Evolutionary conservation across 805 yeast genomes (phyloP), one percentile per base, ranked within the genome.

Genomic region (Groenewaldozyma salmanticensis): DNA sequence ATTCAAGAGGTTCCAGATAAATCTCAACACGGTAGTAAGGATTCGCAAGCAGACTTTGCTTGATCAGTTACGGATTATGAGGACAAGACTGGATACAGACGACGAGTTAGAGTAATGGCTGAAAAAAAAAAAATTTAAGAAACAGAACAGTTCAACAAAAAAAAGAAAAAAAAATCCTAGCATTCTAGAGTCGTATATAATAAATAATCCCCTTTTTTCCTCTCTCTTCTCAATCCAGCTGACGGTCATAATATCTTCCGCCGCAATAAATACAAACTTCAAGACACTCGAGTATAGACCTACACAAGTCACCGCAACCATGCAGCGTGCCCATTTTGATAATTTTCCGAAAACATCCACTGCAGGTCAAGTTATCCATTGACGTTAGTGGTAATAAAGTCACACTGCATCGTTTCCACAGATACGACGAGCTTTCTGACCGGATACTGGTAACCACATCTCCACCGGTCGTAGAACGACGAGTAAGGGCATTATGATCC

Each of bases 321-420:
- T 38, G 34, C 4, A 43, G 31, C 4, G 44, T 38, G 18, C 42
- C 9, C 27, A 38, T 32, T 21, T 31, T 33, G 4, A 49, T 27
- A 15, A 53, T 43, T 35, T 50, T 48, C 19, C 57, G 21, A 11
- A 43, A 43, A 46, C 64, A 61, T 15, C 56, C 56, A 16, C 37
- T 31, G 45, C 62, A 62, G 3, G 53, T 44, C 35, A 45, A 42
- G n/a, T 45, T 40, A 18, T 52, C 48, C 9, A 53, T 46, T 21
- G 46, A 43, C 35, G 51, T 46, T 16, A 62, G 31, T 2, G 68
- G 68, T 29, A 60, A 41, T 31, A 62, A 39, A 1, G 66, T 61
- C 11, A 58, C 33, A 13, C 58, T 42, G 42, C 68, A 63, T 22
- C 68, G 50, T 20, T 47, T 44, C 68, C 68, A 63, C 3, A 34